Evolutionary conservation across 495 filamentous ascomycete species (phyloP).

Genomic region (Alectoria sarmentosa): DNA sequence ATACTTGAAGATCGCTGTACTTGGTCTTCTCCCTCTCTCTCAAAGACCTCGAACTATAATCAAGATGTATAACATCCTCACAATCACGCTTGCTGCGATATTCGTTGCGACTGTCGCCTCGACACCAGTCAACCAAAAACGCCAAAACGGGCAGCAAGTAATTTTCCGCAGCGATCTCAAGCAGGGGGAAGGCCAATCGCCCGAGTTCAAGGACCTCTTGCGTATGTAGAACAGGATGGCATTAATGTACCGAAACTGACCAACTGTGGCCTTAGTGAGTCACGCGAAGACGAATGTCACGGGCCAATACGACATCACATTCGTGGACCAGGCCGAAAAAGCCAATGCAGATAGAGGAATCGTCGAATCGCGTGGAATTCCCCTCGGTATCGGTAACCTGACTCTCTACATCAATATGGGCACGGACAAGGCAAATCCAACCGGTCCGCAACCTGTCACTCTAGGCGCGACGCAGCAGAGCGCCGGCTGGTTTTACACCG

Average conservation of each 20-base stretch:
- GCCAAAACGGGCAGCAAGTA: not conserved
- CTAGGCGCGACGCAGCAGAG: not conserved
- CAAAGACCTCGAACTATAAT: too few species aligned
- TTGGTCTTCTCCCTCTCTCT: too few species aligned
- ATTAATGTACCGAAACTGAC: not conserved
- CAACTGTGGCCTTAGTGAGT: not conserved
- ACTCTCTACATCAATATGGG: slow-evolving; percentile 1
- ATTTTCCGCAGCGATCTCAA: slow-evolving; percentile 1
- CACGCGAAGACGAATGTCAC: not conserved
- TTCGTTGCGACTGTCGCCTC: not conserved
- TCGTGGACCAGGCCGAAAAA: not conserved
- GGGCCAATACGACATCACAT: not conserved
- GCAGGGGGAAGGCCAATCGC: slow-evolving; percentile 1
- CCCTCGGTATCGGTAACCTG: not conserved
- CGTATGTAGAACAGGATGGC: not conserved
- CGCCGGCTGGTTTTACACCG: not conserved
- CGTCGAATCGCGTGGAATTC: not conserved
- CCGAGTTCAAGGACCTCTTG: not conserved
- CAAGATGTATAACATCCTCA: not conserved
- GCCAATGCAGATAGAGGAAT: not conserved
- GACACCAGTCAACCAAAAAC: not conserved
- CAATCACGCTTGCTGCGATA: not conserved
- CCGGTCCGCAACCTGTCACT: not conserved
- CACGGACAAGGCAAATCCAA: not conserved
- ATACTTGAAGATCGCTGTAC: too few species aligned